Conservation (phyloP, 73 alveolate species). For the Breviolum minutum region DNA sequence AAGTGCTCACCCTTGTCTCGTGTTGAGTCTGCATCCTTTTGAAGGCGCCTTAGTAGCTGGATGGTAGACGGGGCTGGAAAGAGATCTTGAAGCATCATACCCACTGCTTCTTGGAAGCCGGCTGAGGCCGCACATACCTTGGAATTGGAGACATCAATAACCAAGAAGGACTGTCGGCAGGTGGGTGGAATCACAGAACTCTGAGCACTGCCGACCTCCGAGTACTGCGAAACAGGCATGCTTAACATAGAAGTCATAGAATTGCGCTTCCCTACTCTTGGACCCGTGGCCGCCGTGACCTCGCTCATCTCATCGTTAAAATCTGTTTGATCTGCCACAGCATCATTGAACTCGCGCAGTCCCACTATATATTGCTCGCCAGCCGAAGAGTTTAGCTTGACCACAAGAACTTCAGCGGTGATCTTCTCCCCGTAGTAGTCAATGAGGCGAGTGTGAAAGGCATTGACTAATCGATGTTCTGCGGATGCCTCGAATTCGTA, state of each 20-base stretch:
- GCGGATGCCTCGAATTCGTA: not conserved
- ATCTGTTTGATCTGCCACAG: not conserved
- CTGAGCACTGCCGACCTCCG: not conserved
- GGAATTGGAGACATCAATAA: not conserved
- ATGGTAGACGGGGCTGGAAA: not conserved
- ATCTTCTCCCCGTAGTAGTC: not conserved
- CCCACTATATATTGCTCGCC: not conserved
- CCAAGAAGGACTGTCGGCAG: not conserved
- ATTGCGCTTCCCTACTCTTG: not conserved
- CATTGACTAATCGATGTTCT: not conserved
- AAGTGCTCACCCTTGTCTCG: not conserved
- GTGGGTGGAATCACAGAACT: not conserved
- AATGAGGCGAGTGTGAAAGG: conserved; percentile 4
- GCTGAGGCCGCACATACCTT: conserved; percentile 22
- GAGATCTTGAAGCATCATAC: not conserved
- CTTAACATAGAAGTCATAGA: too few relatives aligned
- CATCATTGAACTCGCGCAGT: conserved; percentile 2
- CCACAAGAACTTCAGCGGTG: not conserved
- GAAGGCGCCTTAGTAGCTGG: not conserved
- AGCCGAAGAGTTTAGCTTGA: not conserved
- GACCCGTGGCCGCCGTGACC: not conserved
- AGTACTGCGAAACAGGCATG: too few relatives aligned
- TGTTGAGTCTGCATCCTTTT: not conserved
- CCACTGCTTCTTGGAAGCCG: conserved; percentile 11
- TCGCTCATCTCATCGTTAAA: not conserved